Percentiles rank a stretch among this genome's conserved stretches.
These are phyloP conservation scores for Orychophragmus violaceus DNA, from an alignment of 345 rosid genomes.

Conservation along the genomic window DNA sequence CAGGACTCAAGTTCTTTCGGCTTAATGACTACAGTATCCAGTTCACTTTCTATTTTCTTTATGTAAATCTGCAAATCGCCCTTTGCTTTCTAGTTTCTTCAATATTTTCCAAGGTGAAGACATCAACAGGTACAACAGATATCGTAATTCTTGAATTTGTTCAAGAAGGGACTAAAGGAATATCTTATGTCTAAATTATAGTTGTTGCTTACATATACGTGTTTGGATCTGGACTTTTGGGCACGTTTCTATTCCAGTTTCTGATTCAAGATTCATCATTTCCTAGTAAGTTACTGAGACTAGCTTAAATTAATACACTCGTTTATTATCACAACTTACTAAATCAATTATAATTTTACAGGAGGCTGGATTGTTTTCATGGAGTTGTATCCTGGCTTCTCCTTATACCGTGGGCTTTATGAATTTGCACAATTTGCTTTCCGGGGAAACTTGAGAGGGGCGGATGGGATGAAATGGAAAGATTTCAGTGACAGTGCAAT, in stretches of 20 bases:
- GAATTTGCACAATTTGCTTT: conserved; percentile 66
- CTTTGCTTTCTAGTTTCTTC: conserved; percentile 69
- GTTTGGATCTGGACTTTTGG: conserved; percentile 84
- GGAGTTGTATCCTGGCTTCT: conserved; percentile 89
- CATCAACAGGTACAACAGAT: conserved; percentile 76
- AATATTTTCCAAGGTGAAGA: conserved; percentile 65
- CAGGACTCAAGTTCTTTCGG: conserved; percentile 86
- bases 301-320: background rate
- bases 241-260: conserved; percentile 59
- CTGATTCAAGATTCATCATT: conserved; percentile 64
- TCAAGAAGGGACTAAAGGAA: background rate
- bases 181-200: conserved; percentile 25
- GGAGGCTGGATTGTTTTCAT: conserved; percentile 63
- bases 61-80: conserved; percentile 77
- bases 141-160: background rate
- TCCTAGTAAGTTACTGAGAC: conserved; percentile 59
- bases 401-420: conserved; percentile 82
- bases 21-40: conserved; percentile 75
- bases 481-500: conserved; percentile 72
- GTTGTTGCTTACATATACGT: conserved; percentile 66
- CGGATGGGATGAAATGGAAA: conserved; percentile 71
- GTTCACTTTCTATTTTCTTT: conserved; percentile 60
- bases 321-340: background rate
- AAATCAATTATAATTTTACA: conserved; percentile 28
- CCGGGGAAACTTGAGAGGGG: conserved; percentile 50